Conservation (phyloP, 2,329 filamentous ascomycete species). For the Golovinomyces cichoracearum region DNA sequence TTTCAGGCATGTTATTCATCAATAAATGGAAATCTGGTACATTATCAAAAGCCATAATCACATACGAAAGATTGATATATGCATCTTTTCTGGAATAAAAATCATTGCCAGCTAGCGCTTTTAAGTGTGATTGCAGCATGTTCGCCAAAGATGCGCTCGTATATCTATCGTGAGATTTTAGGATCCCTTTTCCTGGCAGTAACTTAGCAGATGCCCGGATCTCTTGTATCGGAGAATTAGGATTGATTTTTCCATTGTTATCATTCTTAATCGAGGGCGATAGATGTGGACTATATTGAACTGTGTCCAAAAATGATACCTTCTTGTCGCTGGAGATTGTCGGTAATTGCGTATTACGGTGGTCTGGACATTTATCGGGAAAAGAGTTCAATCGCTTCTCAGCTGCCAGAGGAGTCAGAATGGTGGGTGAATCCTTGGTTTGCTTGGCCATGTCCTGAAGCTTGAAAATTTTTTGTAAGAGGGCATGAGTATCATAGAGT, state of each 20-base stretch:
- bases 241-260: background rate
- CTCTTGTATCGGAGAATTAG: slow-evolving; percentile 4
- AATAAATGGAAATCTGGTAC: slow-evolving; percentile 50
- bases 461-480: background rate
- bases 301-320: slow-evolving; percentile 36
- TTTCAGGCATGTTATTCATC: slow-evolving; percentile 45
- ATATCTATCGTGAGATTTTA: slow-evolving; percentile 33
- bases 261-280: slow-evolving; percentile 5
- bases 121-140: slow-evolving; percentile 65
- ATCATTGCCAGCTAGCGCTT: slow-evolving; percentile 53
- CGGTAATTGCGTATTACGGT: background rate
- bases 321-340: slow-evolving; percentile 18
- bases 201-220: slow-evolving; percentile 17
- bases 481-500: background rate
- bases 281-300: slow-evolving; percentile 26
- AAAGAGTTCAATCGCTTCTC: too few relatives aligned
- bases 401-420: background rate
- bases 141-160: slow-evolving; percentile 30
- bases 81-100: slow-evolving; percentile 54
- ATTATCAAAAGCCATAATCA: slow-evolving; percentile 58
- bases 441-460: background rate
- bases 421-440: background rate
- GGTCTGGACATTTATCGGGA: too few relatives aligned
- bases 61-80: slow-evolving; percentile 53
- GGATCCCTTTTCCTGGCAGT: slow-evolving; percentile 44